Conservation (phyloP, 495 filamentous ascomycete genomes). For the Amorphotheca resinae region DNA sequence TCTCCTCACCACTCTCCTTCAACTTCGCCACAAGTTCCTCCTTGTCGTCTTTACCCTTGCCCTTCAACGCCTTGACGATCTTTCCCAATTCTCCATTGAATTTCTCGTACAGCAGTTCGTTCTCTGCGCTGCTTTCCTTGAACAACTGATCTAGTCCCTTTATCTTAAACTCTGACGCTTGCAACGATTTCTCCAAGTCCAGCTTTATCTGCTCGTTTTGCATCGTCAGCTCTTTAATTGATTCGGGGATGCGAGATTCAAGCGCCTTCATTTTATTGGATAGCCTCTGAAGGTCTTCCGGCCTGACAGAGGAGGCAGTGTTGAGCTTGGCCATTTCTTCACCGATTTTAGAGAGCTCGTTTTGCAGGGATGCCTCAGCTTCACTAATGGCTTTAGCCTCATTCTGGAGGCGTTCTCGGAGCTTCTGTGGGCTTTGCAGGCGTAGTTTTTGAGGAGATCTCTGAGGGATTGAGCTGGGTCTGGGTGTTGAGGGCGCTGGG, state of each 20-base stretch:
- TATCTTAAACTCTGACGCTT: slow-evolving; percentile 62
- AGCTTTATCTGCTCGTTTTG: slow-evolving; percentile 48
- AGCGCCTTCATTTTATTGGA: slow-evolving; percentile 44
- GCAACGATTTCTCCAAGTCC: slow-evolving; percentile 57
- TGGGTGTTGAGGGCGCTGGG: slow-evolving; percentile 10
- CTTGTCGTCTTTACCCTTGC: slow-evolving; percentile 56
- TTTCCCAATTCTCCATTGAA: slow-evolving; percentile 85
- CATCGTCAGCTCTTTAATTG: slow-evolving; percentile 47
- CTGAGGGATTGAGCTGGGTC: slow-evolving; percentile 26
- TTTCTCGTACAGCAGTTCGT: slow-evolving; percentile 83
- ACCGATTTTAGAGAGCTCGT: slow-evolving; percentile 70
- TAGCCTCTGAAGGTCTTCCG: slow-evolving; percentile 34
- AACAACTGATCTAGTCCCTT: slow-evolving; percentile 81
- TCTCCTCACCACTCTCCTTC: slow-evolving; percentile 54
- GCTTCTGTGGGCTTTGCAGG: slow-evolving; percentile 83
- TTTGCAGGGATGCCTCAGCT: slow-evolving; percentile 54
- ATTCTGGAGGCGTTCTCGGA: slow-evolving; percentile 74
- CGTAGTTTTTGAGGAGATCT: slow-evolving; percentile 47
- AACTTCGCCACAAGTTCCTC: slow-evolving; percentile 59
- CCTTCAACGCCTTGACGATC: slow-evolving; percentile 59
- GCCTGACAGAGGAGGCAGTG: slow-evolving; percentile 18
- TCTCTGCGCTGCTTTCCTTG: slow-evolving; percentile 80
- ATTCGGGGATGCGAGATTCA: slow-evolving; percentile 48
- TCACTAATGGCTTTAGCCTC: slow-evolving; percentile 63
- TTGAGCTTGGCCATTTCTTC: slow-evolving; percentile 64